Percentiles rank a stretch among this genome's conserved stretches.
These are phyloP conservation scores for Apiospora pterosperma DNA, from an alignment of 2,329 filamentous ascomycete species.

Conservation along the genomic window DNA sequence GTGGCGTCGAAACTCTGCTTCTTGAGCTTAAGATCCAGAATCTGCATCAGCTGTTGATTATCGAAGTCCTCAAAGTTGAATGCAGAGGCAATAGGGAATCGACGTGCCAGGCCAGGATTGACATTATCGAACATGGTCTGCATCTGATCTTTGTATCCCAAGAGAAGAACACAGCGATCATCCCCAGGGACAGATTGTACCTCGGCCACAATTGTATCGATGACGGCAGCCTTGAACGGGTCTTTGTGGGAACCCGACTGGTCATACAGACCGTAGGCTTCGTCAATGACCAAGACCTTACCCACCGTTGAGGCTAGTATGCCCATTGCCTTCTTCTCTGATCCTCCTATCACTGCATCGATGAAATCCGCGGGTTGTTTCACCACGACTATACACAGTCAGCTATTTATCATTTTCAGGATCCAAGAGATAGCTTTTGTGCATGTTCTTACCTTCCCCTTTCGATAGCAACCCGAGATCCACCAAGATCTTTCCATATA, in stretches of 20 bases:
- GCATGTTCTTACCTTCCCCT: conserved; percentile 13
- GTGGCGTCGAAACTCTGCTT: conserved; percentile 51
- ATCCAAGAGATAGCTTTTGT: not conserved
- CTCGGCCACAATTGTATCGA: conserved; percentile 73
- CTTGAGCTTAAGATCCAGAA: conserved; percentile 62
- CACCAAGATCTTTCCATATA: conserved; percentile 25
- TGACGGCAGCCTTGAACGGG: conserved; percentile 58
- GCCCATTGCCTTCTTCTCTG: conserved; percentile 68
- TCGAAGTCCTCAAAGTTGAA: conserved; percentile 70
- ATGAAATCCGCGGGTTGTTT: conserved; percentile 76
- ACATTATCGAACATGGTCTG: conserved; percentile 66
- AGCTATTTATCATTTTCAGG: not conserved
- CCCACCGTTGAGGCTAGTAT: conserved; percentile 65
- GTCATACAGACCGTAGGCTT: conserved; percentile 66
- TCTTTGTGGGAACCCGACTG: conserved; percentile 28
- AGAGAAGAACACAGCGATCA: conserved; percentile 67
- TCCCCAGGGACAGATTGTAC: conserved; percentile 68
- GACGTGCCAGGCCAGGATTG: conserved; percentile 65
- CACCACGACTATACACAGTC: conserved; percentile 46
- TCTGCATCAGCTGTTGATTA: conserved; percentile 52
- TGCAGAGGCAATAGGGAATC: conserved; percentile 61
- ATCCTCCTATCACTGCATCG: conserved; percentile 58
- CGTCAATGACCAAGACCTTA: conserved; percentile 78
- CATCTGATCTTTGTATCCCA: conserved; percentile 71
- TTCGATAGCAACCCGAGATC: conserved; percentile 34